These are phyloP conservation scores for Colletotrichum lupini DNA, from an alignment of 2,329 filamentous ascomycete genomes.

Conservation along the genomic window DNA sequence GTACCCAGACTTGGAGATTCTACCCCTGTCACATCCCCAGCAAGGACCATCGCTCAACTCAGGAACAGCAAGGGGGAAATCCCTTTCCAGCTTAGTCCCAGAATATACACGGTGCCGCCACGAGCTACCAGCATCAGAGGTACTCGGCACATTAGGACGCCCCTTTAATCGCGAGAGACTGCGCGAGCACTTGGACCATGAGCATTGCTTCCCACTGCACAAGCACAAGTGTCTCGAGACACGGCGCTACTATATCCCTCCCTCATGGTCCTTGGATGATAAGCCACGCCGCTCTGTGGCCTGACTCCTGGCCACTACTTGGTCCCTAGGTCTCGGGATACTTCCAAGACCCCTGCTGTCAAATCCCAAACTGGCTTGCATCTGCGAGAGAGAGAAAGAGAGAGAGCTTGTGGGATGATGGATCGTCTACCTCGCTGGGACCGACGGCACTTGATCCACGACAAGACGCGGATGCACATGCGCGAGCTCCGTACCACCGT, in stretches of 20 bases:
- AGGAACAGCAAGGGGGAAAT: slow-evolving; percentile 14
- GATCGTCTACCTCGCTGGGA: slow-evolving; percentile 3
- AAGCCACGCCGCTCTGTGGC: slow-evolving; percentile 9
- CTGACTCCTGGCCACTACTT: slow-evolving; percentile 25
- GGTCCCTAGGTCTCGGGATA: slow-evolving; percentile 3
- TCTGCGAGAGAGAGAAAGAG: slow-evolving; percentile 2
- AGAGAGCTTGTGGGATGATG: slow-evolving; percentile 12
- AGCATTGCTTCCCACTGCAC: background rate
- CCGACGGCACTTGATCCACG: slow-evolving; percentile 23
- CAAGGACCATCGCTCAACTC: slow-evolving; percentile 18
- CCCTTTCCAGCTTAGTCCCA: slow-evolving; percentile 1
- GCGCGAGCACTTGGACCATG: slow-evolving; percentile 11
- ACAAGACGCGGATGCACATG: slow-evolving; percentile 3
- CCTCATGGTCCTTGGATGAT: slow-evolving; percentile 6
- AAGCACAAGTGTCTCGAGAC: background rate
- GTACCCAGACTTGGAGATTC: slow-evolving; percentile 26
- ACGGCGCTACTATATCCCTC: slow-evolving; percentile 4
- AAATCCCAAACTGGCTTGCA: slow-evolving; percentile 6
- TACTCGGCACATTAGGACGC: slow-evolving; percentile 19
- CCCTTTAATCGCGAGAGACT: slow-evolving; percentile 19
- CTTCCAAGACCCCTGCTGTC: slow-evolving; percentile 20
- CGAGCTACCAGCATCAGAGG: slow-evolving; percentile 21
- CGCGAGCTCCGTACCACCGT: slow-evolving; percentile 12
- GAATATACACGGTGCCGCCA: background rate
- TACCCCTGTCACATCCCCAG: slow-evolving; percentile 25